Evolutionary conservation across 371 early-diverging fungal species (phyloP).

Genomic region (Rhizomucor pusillus): DNA sequence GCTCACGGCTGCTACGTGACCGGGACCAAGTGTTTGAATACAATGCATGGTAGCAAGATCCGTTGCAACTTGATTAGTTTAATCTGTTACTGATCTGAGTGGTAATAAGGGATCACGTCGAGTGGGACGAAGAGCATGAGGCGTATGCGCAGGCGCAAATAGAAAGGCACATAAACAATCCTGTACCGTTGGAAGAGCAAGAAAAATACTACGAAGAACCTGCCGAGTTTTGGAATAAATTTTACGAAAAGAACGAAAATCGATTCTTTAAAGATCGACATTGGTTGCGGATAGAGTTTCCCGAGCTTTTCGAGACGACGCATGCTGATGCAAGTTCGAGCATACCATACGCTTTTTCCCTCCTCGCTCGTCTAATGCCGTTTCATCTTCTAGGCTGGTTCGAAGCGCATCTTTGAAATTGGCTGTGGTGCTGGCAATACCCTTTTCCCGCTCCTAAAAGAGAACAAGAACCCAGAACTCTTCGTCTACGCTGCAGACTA

Average conservation of each 20-base stretch:
- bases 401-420: conserved; percentile 66
- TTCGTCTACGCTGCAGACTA: conserved; percentile 83
- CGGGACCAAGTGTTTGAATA: conserved; percentile 67
- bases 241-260: conserved; percentile 89
- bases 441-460: conserved; percentile 83
- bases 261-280: conserved; percentile 95
- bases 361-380: background rate
- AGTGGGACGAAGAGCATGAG: conserved; percentile 77
- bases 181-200: conserved; percentile 48
- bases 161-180: conserved; percentile 29
- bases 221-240: conserved; percentile 63
- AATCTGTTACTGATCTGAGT: background rate
- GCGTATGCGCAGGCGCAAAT: conserved; percentile 44
- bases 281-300: conserved; percentile 93
- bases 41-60: conserved; percentile 70
- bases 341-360: background rate
- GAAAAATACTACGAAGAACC: conserved; percentile 44
- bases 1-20: conserved; percentile 58
- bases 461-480: conserved; percentile 60
- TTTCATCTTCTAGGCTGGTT: conserved; percentile 28
- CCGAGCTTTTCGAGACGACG: conserved; percentile 60
- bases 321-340: conserved; percentile 25
- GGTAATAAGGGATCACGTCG: conserved; percentile 71
- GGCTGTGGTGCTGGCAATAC: conserved; percentile 98
- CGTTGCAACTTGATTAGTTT: background rate